A percentile compares a stretch with the other conserved stretches of the same genome.
Evolutionary conservation across 140 eudicot genomes (phyloP).

Genomic region (Stevia rebaudiana): DNA sequence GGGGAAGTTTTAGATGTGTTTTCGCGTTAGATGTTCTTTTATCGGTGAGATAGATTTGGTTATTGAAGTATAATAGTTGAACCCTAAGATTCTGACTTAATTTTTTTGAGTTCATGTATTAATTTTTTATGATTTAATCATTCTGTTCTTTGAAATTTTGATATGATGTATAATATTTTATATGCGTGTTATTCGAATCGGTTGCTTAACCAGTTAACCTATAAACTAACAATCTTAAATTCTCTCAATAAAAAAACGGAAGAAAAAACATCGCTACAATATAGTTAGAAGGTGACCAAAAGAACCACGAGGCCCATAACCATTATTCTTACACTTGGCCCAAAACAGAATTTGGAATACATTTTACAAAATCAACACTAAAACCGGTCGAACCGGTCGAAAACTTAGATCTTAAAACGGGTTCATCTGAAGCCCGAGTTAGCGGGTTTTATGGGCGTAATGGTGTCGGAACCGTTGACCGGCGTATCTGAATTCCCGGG

Average conservation of each 20-base stretch:
- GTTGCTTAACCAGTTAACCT: too few species aligned
- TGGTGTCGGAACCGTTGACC: conserved; percentile 31
- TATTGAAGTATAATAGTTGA: neutral
- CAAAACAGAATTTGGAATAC: conserved; percentile 9
- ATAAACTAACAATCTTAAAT: too few species aligned
- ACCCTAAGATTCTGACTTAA: neutral
- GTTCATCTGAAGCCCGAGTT: neutral
- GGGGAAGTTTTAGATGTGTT: neutral
- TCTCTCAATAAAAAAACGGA: too few species aligned
- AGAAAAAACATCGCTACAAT: neutral
- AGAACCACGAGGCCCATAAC: conserved; percentile 4
- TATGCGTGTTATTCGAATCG: too few species aligned
- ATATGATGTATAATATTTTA: too few species aligned
- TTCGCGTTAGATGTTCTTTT: neutral
- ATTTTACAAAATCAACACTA: conserved; percentile 16
- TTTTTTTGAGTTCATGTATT: neutral
- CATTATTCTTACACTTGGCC: conserved; percentile 24
- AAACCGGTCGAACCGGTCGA: neutral
- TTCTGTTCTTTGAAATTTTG: too few species aligned
- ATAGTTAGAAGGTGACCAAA: conserved; percentile 1
- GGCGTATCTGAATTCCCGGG: conserved; percentile 44
- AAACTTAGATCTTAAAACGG: neutral
- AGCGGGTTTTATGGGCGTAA: conserved; percentile 12
- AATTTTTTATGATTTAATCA: too few species aligned
- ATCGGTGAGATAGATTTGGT: neutral